Evolutionary conservation across 2,329 filamentous ascomycete species (phyloP).

Genomic region (Aspergillus proliferans): DNA sequence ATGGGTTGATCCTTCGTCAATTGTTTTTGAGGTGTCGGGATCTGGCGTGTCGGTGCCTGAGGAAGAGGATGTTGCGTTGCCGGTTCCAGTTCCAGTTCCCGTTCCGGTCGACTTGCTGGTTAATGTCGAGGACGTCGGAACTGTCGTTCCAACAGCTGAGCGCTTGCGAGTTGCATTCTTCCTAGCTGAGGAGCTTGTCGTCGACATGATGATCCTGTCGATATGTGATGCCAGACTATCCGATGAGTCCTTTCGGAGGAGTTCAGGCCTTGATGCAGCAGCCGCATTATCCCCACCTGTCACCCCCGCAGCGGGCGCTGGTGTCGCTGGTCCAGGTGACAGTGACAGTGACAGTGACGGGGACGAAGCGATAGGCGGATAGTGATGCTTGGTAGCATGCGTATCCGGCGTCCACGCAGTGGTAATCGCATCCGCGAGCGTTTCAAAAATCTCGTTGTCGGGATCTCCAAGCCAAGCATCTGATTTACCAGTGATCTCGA

Average conservation of each 20-base stretch:
- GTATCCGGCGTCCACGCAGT: conserved; percentile 63
- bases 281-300: conserved; percentile 1
- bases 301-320: too few relatives aligned
- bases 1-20: too few relatives aligned
- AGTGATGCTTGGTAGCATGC: conserved; percentile 27
- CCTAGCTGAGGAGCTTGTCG: conserved; percentile 27
- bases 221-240: conserved; percentile 36
- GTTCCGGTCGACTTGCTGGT: conserved; percentile 13
- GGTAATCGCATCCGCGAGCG: conserved; percentile 76
- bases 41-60: too few relatives aligned
- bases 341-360: conserved; percentile 8
- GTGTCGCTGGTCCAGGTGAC: conserved; percentile 9
- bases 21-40: too few relatives aligned
- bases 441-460: conserved; percentile 82
- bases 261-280: conserved; percentile 11
- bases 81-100: background rate
- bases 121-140: conserved; percentile 38
- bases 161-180: conserved; percentile 24
- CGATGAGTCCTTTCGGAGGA: conserved; percentile 30
- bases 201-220: conserved; percentile 34
- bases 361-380: conserved; percentile 18
- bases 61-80: background rate
- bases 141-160: conserved; percentile 17
- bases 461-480: conserved; percentile 96
- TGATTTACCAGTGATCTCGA: conserved; percentile 86